Base-by-base conservation (phyloP, 768 basidiomycete species). In the Suillus hirtellus region DNA sequence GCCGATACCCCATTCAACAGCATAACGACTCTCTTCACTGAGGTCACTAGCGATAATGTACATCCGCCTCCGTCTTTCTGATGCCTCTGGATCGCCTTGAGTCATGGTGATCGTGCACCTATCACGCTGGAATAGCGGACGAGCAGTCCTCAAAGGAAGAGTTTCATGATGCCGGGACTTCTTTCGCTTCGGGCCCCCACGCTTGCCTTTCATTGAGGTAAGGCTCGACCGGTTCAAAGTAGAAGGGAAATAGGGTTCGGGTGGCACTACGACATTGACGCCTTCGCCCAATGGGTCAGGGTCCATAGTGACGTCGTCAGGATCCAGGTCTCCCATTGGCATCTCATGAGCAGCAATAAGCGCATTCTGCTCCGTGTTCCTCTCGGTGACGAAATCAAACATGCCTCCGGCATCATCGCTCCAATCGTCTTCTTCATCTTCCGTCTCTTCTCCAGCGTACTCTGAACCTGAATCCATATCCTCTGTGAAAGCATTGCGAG, bases 1-100 rank as follows among this genome's bases (percentile, higher is more conserved):
- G 2, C 96, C 96, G 61, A 99, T 96, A 11, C 92, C 94, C 97
- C 96, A 99, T 75, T 99, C 96, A 7, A 99, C 86, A 0, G 97
- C 97, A 75, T 96, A 99, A 40, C 90, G 82, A 75, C 88, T 90
- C 78, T 99, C 96, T 67, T 97, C 93, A 64, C 92, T 94, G 69
- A 99, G 73, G 82, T 99, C 97, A 71, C 95, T 97, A 6, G 95
- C 92, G 24, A 99, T 89, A 12, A 97, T 81, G 75, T 98, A 99
- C 64, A 76, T 78, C 64, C 85, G 83, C 67, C 85, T 81, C 66
- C 84, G 82, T 71, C 85, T 84, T 50, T 84, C 78, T 62, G 84
- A 84, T 0, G 78, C 79, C 0, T 74, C 84, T 1, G 95, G 93
- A 63, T 92, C 84, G 4, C 96, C 97, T 68, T 99, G 96, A 0